Conservation (phyloP, 2,329 filamentous ascomycete genomes). For the Pseudocercospora eumusae region DNA sequence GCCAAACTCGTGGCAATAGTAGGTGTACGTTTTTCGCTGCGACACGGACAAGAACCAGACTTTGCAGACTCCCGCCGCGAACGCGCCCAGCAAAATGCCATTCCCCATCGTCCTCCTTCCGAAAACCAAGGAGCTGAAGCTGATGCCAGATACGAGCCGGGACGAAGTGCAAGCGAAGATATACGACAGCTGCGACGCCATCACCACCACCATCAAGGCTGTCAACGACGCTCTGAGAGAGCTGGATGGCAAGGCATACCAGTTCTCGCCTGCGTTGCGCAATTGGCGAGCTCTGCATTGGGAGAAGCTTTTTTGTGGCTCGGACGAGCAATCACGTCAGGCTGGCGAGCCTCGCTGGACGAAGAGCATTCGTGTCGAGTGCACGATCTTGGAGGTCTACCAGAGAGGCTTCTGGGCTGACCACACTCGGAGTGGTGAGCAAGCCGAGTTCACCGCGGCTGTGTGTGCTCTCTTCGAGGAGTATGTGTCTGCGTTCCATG, state of each 20-base stretch:
- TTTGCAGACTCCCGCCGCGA: neutral
- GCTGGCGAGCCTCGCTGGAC: neutral
- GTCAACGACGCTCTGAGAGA: neutral
- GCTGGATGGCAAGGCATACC: neutral
- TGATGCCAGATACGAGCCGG: neutral
- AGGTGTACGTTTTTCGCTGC: neutral
- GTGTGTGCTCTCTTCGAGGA: neutral
- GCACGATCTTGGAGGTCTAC: neutral
- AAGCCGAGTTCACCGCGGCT: neutral
- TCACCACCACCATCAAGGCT: neutral
- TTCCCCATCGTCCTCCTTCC: neutral
- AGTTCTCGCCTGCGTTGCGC: conserved; percentile 1
- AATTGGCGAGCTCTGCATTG: neutral
- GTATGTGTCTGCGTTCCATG: neutral
- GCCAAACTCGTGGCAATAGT: neutral
- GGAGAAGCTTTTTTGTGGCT: neutral
- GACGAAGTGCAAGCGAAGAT: neutral
- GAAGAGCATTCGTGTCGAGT: neutral
- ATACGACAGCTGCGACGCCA: neutral
- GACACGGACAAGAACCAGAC: neutral
- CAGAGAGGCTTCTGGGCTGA: neutral
- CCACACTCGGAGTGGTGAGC: neutral
- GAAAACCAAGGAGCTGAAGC: neutral
- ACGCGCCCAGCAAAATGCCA: neutral
- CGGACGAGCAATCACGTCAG: neutral